These are phyloP conservation scores for Raphanus raphanistrum DNA, from an alignment of 345 rosid genomes.

Conservation along the genomic window DNA sequence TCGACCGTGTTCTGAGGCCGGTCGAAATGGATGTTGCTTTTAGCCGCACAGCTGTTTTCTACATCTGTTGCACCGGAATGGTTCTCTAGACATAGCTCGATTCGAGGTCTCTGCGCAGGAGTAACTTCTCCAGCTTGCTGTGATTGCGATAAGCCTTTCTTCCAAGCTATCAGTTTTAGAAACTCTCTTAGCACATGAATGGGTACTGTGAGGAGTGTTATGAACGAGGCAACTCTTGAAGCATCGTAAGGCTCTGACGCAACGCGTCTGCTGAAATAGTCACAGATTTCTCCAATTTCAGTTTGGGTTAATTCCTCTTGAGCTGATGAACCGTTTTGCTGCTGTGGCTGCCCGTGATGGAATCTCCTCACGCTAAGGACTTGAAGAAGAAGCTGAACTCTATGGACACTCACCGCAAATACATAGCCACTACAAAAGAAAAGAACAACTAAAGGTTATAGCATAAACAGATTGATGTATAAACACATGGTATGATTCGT, in stretches of 20 bases:
- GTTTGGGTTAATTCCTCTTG: constrained; percentile 87
- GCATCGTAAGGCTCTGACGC: constrained; percentile 99
- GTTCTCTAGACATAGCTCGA: constrained; percentile 91
- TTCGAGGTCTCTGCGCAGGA: constrained; percentile 87
- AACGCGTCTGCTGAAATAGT: constrained; percentile 96
- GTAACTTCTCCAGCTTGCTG: constrained; percentile 85
- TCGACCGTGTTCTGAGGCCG: constrained; percentile 80
- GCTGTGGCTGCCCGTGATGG: constrained; percentile 85
- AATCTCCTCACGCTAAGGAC: constrained; percentile 93
- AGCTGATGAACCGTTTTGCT: constrained; percentile 69
- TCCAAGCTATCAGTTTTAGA: constrained; percentile 95
- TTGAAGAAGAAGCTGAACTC: constrained; percentile 99
- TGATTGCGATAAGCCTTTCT: constrained; percentile 76
- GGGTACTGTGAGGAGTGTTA: constrained; percentile 96
- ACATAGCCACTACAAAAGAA: constrained; percentile 78
- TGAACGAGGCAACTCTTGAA: constrained; percentile 97
- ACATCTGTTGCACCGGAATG: constrained; percentile 57
- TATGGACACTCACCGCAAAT: constrained; percentile 93
- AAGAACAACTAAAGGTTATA: not conserved
- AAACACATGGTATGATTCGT: not conserved
- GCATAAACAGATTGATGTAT: constrained; percentile 4
- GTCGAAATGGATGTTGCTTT: constrained; percentile 88
- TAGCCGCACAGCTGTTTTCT: constrained; percentile 57
- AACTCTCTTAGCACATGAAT: constrained; percentile 90
- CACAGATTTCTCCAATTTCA: constrained; percentile 92